Base-by-base conservation (phyloP, 805 yeast genomes). In the Danielia oregonensis region DNA sequence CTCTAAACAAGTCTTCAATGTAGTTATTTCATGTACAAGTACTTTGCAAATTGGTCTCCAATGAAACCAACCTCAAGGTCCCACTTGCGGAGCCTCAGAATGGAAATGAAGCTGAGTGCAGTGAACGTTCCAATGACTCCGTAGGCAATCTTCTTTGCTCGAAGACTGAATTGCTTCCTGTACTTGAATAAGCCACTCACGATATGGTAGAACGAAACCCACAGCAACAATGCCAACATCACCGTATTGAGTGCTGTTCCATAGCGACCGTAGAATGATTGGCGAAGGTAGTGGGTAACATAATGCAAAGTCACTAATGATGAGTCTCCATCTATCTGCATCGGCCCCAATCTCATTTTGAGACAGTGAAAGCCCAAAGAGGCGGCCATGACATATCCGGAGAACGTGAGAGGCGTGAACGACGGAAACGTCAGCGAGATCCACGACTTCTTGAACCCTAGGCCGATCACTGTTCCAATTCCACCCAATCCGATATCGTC, bases 401-500 rank as follows among this genome's bases (percentile, higher is more conserved):
- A 64, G 34, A 79, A 68, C 15, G 76, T 65, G 14, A 78, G 54
- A 2, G 87, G 86, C 7, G 62, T 52, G 2, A 83, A 59, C 4
- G 74, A 40, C 0, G 82, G 81, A 8, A 74, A 49, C 24, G 46
- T 49, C 30, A 64, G 56, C 12, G 67, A 65, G 4, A 72, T 63
- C 36, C 65, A 52, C 5, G 80, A 70, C 39, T 59, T 65, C 40
- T 70, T 65, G 17, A 72, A 58, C 1, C 83, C 84, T 14, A 76
- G 51, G 0, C 85, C 85, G 11, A 78, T 44, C 7, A 76, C 40
- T n/a, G 76, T 63, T 2, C 72, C 57, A 27, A 80, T 61, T 1
- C 86, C 86, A 5, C 82, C 82, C n/a, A 80, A 56, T 0, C 86
- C 86, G 22, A 64, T 59, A 32, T 68, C 52, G 35, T 73, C 76